Base-by-base conservation (phyloP, 257 asterid genomes). In the Solanum raphanifolium region DNA sequence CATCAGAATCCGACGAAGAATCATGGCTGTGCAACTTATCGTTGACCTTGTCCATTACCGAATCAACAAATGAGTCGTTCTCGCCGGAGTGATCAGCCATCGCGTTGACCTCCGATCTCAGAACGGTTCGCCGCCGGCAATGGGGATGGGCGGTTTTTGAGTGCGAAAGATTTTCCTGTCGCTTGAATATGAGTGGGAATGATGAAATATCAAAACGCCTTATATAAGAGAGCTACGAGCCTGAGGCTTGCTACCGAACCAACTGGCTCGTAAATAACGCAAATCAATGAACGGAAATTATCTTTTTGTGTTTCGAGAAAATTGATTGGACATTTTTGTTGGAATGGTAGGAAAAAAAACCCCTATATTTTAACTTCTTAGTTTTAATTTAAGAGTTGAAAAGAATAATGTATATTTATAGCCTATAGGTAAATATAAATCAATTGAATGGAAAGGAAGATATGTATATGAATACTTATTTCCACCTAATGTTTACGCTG, bases 1-100 rank as follows among this genome's bases (percentile, higher is more conserved):
- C 93, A 68, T 96, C 98, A 43, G 98, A 95, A 89, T 91, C 98
- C 2, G 96, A 94, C 15, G 98, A 92, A 5, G 95, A 94, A 87
- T 94, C 95, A 81, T 91, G 90, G 65, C 87, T 92, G 82, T 91
- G 92, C 41, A 96, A 93, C 69, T 93, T 96, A 73, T 95, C 98
- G 3, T 95, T 88, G 88, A 94, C 93, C 91, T 94, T 92, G 23
- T 95, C 95, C 76, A 90, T 87, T 65, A 94, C 73, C 13, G 98
- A 94, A 88, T 94, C 98, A 66, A 91, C 90, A 29, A 84, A 87
- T 12, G 98, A 58, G 35, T 93, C 95, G 86, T 91, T 92, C 39
- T 91, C 95, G 79, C 88, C 90, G 87, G 89, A 87, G 89, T 91
- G 94, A 87, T 94, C 98, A 48, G 95, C 93, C 96, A 94, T 94